Evolutionary conservation across 257 asterid genomes (phyloP), one percentile per base, ranked within the genome.

Genomic region (Solanum tarapatanum): DNA sequence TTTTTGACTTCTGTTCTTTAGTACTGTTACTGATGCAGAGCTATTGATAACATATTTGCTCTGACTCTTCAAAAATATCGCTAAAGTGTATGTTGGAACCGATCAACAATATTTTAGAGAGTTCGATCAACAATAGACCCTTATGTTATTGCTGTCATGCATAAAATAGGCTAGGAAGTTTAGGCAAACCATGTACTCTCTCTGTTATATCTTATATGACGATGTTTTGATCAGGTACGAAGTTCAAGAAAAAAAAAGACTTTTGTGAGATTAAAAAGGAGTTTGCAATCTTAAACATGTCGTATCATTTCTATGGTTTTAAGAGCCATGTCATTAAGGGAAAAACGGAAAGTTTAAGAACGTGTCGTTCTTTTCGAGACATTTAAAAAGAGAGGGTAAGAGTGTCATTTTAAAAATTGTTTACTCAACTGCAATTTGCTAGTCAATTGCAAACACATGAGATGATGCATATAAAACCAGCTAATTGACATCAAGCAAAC

Each of bases 401-500:
- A 70, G 1, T 30, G 82, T 23, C 19, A 17, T 76, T 24, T 35
- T 19, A 13, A 74, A 48, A 74, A 75, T 37, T 14, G 48, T 9
- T 55, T 77, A 41, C 37, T 77, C 9, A 77, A 24, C 35, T 7
- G 84, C 64, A 77, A 77, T 7, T 77, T 77, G 62, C 33, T 5
- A 24, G 84, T 77, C 62, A 77, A 60, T 7, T 77, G 62, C 21
- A 76, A 9, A 76, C 45, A n/a, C 35, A 77, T 77, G n/a, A 76
- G 83, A 48, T 76, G 60, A 39, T 39, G 62, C 60, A 77, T 45
- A 45, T 45, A 43, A 6, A 79, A 79, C 64, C 64, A 79, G 68
- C 68, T 80, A 17, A 28, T 45, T 80, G 85, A 80, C 39, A 45
- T 43, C 26, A 43, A 79, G 14, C 36, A 41, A 79, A 45, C 24